A percentile compares a stretch with the other conserved stretches of the same genome.
phyloP scores from a whole-genome alignment of 768 basidiomycete genomes.

The Mycena olivaceomarginata region DNA sequence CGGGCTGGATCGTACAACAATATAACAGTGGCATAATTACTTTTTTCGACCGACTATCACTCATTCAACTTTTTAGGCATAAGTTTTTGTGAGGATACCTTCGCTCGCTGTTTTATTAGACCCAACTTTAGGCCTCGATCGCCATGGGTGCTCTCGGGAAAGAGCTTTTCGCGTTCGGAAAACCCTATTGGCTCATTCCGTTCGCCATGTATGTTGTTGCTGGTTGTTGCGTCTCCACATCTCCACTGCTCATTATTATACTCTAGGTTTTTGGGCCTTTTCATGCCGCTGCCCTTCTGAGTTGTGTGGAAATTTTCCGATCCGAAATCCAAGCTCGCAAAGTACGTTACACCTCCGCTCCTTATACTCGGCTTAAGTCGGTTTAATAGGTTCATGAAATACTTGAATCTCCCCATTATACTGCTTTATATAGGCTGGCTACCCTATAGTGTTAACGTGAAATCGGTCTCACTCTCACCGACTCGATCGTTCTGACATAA shows the following conservation, averaged over 20 bases:
- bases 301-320: constrained; percentile 61
- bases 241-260: neutral
- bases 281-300: constrained; percentile 71
- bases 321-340: constrained; percentile 55
- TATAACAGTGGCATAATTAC: constrained; percentile 57
- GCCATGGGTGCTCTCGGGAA: constrained; percentile 74
- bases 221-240: neutral
- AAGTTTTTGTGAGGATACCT: neutral
- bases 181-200: constrained; percentile 68
- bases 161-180: constrained; percentile 70
- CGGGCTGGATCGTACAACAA: constrained; percentile 71
- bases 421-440: constrained; percentile 62
- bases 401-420: constrained; percentile 70
- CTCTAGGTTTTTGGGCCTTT: constrained; percentile 64
- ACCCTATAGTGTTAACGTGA: constrained; percentile 70
- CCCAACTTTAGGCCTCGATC: constrained; percentile 61
- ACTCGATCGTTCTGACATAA: neutral
- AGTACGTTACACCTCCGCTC: constrained; percentile 60
- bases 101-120: neutral
- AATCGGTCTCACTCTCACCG: neutral
- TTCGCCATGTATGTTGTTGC: constrained; percentile 61
- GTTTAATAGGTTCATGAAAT: constrained; percentile 53
- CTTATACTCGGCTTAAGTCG: neutral
- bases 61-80: constrained; percentile 7
- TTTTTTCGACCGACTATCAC: neutral